A percentile compares a stretch with the other conserved stretches of the same genome.
Conservation (phyloP, 2,329 filamentous ascomycete species). For the Neonectria punicea region DNA sequence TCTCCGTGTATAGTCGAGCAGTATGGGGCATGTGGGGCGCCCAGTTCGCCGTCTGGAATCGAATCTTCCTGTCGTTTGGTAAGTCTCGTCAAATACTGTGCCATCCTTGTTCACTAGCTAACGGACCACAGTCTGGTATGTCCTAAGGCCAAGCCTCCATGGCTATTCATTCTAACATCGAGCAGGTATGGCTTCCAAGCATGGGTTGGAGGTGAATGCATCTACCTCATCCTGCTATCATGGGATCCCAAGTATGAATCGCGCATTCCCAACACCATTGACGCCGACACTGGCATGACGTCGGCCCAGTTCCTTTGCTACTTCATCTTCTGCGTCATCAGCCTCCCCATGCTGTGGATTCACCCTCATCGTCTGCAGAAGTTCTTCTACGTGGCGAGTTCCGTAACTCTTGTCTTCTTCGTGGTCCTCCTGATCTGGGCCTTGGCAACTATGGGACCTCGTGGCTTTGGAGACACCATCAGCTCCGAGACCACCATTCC, state of each 20-base stretch:
- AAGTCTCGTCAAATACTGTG: slow-evolving; percentile 21
- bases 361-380: slow-evolving; percentile 54
- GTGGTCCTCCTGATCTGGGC: slow-evolving; percentile 57
- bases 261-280: slow-evolving; percentile 55
- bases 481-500: slow-evolving; percentile 37
- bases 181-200: slow-evolving; percentile 56
- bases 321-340: slow-evolving; percentile 56
- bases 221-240: slow-evolving; percentile 58
- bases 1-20: slow-evolving; percentile 52
- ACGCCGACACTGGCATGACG: slow-evolving; percentile 54
- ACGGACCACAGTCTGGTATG: slow-evolving; percentile 24
- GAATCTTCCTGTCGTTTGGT: slow-evolving; percentile 55
- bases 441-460: slow-evolving; percentile 53
- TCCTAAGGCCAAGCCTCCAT: neutral
- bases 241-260: slow-evolving; percentile 56
- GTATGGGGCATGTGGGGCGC: slow-evolving; percentile 56
- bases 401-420: slow-evolving; percentile 54
- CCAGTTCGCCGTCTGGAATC: slow-evolving; percentile 55
- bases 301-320: slow-evolving; percentile 56
- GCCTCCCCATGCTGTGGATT: slow-evolving; percentile 57
- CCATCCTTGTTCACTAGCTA: neutral
- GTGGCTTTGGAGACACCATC: slow-evolving; percentile 52
- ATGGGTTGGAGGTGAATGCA: slow-evolving; percentile 58
- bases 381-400: slow-evolving; percentile 55
- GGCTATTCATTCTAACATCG: slow-evolving; percentile 9